Percentiles rank a stretch among this genome's conserved stretches.
Evolutionary conservation across 106 monocot genomes (phyloP).

Genomic region (Dactylorhiza incarnata): DNA sequence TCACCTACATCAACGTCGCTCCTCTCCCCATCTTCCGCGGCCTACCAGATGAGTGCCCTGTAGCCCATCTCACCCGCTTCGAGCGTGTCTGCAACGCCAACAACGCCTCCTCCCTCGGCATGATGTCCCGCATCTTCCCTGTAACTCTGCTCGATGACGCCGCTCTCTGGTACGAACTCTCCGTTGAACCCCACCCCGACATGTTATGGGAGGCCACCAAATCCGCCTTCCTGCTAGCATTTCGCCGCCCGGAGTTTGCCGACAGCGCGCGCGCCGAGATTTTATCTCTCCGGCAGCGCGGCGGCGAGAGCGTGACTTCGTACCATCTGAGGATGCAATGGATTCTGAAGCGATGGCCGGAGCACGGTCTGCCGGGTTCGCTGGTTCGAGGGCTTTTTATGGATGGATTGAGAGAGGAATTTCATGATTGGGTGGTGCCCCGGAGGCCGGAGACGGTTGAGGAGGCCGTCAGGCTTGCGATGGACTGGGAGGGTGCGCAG

Average conservation of each 20-base stretch:
- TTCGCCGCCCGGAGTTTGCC: conserved; percentile 6
- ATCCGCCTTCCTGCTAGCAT: conserved; percentile 16
- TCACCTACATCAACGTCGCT: conserved; percentile 18
- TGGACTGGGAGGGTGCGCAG: conserved; percentile 52
- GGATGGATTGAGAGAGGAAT: conserved; percentile 63
- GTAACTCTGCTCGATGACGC: conserved; percentile 41
- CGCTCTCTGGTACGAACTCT: conserved; percentile 48
- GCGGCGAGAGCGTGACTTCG: conserved; percentile 15
- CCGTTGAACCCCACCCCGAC: conserved; percentile 18
- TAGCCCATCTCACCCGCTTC: conserved; percentile 44
- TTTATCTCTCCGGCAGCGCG: conserved; percentile 15
- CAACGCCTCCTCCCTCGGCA: conserved; percentile 15
- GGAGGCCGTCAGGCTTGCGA: conserved; percentile 54
- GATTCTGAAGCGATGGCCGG: conserved; percentile 69
- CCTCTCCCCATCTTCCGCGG: conserved; percentile 42
- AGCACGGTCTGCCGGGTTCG: conserved; percentile 51
- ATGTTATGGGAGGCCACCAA: conserved; percentile 32
- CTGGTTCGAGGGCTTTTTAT: conserved; percentile 55
- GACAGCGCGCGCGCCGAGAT: conserved; percentile 15
- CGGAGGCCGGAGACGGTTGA: conserved; percentile 47
- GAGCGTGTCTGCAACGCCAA: conserved; percentile 32
- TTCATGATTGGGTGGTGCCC: conserved; percentile 46
- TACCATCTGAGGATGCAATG: conserved; percentile 25
- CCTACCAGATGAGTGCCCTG: conserved; percentile 30
- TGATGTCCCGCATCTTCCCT: conserved; percentile 33